phyloP scores from a whole-genome alignment of 495 filamentous ascomycete genomes.

The Aspergillus campestris region DNA sequence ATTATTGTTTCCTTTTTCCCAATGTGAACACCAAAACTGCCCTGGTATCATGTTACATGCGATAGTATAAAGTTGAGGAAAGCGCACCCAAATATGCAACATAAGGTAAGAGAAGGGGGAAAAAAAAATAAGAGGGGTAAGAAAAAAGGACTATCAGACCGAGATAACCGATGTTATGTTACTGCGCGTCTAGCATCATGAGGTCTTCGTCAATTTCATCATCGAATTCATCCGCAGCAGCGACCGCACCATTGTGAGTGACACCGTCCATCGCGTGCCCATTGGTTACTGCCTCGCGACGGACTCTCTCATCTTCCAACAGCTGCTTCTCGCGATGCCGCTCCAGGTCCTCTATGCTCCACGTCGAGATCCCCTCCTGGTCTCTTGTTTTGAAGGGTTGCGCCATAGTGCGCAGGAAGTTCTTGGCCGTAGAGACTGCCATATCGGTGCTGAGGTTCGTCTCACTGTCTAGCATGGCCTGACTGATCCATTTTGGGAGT shows the following conservation, averaged over 20 bases:
- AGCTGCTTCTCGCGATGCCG: slow-evolving; percentile 61
- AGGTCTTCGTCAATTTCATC: slow-evolving; percentile 53
- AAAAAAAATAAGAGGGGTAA: background rate
- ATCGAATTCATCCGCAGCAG: slow-evolving; percentile 44
- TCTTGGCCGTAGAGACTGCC: slow-evolving; percentile 79
- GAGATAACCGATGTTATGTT: slow-evolving; percentile 6
- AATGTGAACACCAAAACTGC: slow-evolving; percentile 7
- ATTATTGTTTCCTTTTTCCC: slow-evolving; percentile 1
- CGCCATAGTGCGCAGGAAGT: slow-evolving; percentile 83
- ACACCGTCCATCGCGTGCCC: slow-evolving; percentile 18
- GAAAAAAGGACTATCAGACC: background rate
- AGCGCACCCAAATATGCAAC: background rate
- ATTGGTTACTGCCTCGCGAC: slow-evolving; percentile 19
- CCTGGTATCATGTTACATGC: slow-evolving; percentile 14
- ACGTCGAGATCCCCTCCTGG: slow-evolving; percentile 87
- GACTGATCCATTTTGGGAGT: slow-evolving; percentile 95
- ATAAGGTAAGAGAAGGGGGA: background rate
- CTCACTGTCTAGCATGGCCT: slow-evolving; percentile 74
- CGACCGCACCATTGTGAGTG: slow-evolving; percentile 10
- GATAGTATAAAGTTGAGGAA: background rate
- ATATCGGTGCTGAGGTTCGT: slow-evolving; percentile 90
- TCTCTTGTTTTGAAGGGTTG: slow-evolving; percentile 76
- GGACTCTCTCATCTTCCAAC: slow-evolving; percentile 54
- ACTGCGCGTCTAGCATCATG: slow-evolving; percentile 56
- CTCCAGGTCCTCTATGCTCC: slow-evolving; percentile 71